Evolutionary conservation across 202 grass and related monocot species (phyloP), one percentile per base, ranked within the genome.

Genomic region (Hordeum pubiflorum): DNA sequence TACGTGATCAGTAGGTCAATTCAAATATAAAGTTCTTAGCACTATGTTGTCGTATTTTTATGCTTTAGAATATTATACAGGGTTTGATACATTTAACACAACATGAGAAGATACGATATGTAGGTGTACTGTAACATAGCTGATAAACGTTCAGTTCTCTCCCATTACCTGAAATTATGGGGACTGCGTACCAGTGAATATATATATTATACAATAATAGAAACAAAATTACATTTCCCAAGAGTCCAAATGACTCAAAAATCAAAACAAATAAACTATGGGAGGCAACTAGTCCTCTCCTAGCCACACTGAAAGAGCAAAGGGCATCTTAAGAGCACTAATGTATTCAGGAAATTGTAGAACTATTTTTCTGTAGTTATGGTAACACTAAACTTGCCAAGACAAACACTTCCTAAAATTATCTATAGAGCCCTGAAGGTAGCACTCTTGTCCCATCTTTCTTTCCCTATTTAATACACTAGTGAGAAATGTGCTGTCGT

Each of bases 391-490:
- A n/a, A 54, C 18, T n/a, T 54, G 18, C 46, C 17, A 54, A 54
- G 50, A n/a, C 50, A 54, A 54, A 54, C 17, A 54, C 50, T 54
- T 54, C 48, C 50, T n/a, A 54, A 54, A 54, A 54, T 54, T 6
- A n/a, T 54, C 50, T 54, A 54, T 18, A 54, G 50, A 54, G 17
- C 17, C 50, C 50, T 54, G 50, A 54, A 82, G 5, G 27, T 67
- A 72, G 48, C 56, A 59, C 10, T 63, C n/a, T 79, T 75, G 21
- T 26, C 32, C 52, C 65, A 22, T 65, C 57, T 58, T 58, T 76
- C 55, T 70, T 80, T 57, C 43, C 20, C 44, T 79, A 57, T 54
- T 70, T 39, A 69, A 43, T 60, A 83, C 54, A 5, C 59, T 74
- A 73, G 44, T 40, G 7, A 72, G 20, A 61, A 52, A 27, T 26